Conservation (phyloP, 2,329 filamentous ascomycete species). For the Beauveria scarabaeidicola region DNA sequence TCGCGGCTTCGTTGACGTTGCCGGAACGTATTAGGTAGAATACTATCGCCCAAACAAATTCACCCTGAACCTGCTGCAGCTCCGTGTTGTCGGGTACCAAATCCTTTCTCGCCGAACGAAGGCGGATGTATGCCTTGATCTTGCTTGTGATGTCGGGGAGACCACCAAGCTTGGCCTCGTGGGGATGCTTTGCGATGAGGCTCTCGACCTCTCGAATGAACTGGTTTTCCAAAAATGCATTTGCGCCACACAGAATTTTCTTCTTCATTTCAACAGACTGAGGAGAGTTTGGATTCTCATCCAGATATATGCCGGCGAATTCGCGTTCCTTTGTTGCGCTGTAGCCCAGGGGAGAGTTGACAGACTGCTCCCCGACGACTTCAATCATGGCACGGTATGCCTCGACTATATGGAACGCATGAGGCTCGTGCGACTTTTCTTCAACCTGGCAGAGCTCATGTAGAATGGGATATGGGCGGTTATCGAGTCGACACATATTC, state of each 20-base stretch:
- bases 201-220: slow-evolving; percentile 73
- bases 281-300: slow-evolving; percentile 59
- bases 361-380: slow-evolving; percentile 65
- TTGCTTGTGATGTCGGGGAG: slow-evolving; percentile 83
- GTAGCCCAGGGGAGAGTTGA: slow-evolving; percentile 50
- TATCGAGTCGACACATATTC: slow-evolving; percentile 62
- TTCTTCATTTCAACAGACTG: slow-evolving; percentile 62
- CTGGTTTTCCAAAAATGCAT: slow-evolving; percentile 68
- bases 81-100: slow-evolving; percentile 73
- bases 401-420: slow-evolving; percentile 67
- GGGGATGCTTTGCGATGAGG: slow-evolving; percentile 71
- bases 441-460: slow-evolving; percentile 70
- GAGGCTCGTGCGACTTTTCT: slow-evolving; percentile 57
- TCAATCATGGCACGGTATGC: slow-evolving; percentile 75
- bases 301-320: slow-evolving; percentile 68
- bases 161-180: slow-evolving; percentile 83
- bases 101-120: slow-evolving; percentile 72
- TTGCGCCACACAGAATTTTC: slow-evolving; percentile 71
- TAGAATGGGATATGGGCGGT: slow-evolving; percentile 63
- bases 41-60: slow-evolving; percentile 88
- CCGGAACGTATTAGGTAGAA: slow-evolving; percentile 87
- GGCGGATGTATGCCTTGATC: slow-evolving; percentile 82
- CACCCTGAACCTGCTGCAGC: slow-evolving; percentile 69
- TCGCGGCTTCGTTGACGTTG: slow-evolving; percentile 71
- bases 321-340: slow-evolving; percentile 64